A percentile compares a stretch with the other conserved stretches of the same genome.
Evolutionary conservation across 148 eudicot genomes (phyloP).

Genomic region (Rhododendron kiyosumense): DNA sequence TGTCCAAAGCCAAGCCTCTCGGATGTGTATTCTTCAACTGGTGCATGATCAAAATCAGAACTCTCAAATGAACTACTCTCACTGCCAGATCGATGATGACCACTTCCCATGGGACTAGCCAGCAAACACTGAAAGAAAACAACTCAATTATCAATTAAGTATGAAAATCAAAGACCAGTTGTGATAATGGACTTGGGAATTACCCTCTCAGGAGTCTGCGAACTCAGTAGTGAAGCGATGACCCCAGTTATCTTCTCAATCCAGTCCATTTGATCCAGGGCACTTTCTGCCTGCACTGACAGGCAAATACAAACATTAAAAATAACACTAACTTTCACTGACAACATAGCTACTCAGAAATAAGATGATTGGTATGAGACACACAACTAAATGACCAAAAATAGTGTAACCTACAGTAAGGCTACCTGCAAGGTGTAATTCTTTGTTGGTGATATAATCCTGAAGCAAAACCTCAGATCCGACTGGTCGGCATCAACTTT

Average conservation of each 20-base stretch:
- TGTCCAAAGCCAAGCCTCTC: constrained; percentile 61
- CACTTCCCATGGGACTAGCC: constrained; percentile 71
- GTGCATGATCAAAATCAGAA: constrained; percentile 74
- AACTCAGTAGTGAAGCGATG: constrained; percentile 90
- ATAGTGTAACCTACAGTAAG: constrained; percentile 9
- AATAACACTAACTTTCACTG: constrained; percentile 6
- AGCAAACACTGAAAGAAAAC: constrained; percentile 61
- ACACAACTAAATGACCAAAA: neutral
- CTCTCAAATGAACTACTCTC: constrained; percentile 98
- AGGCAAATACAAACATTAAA: constrained; percentile 14
- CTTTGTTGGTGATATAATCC: constrained; percentile 96
- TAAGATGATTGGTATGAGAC: neutral
- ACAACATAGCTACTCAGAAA: neutral
- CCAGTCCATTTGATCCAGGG: constrained; percentile 99
- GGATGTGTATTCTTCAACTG: constrained; percentile 63
- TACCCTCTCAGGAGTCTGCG: constrained; percentile 98
- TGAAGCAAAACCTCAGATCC: constrained; percentile 93
- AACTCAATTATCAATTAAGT: constrained; percentile 7
- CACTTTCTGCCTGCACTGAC: constrained; percentile 84
- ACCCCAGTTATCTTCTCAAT: constrained; percentile 98
- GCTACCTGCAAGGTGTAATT: constrained; percentile 91
- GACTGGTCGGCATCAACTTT: constrained; percentile 99
- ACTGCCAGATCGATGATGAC: constrained; percentile 87
- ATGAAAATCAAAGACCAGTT: constrained; percentile 8
- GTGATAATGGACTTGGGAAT: constrained; percentile 6